phyloP scores from a whole-genome alignment of 768 basidiomycete species.

The Dioszegia aurantiaca region DNA sequence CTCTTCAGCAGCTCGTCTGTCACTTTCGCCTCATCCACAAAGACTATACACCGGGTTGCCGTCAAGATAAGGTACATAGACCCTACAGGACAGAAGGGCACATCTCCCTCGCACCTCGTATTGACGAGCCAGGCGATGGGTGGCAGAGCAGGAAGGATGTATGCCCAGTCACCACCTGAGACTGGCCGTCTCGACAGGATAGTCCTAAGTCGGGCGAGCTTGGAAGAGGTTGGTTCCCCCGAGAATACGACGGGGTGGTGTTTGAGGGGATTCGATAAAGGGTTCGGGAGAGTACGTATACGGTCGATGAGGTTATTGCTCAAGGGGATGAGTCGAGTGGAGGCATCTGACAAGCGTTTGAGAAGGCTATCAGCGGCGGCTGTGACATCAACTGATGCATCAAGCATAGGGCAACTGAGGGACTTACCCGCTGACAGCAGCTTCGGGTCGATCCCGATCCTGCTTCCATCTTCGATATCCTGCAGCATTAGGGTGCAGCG shows the following conservation, averaged over 20 bases:
- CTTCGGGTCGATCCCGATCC: conserved; percentile 47
- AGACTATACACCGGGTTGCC: conserved; percentile 61
- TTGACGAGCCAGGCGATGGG: conserved; percentile 83
- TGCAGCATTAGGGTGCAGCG: conserved; percentile 13
- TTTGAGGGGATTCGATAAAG: conserved; percentile 58
- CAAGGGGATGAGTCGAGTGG: conserved; percentile 33
- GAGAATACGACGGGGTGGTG: conserved; percentile 63
- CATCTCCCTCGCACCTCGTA: conserved; percentile 74
- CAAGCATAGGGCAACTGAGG: neutral
- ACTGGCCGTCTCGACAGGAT: conserved; percentile 17
- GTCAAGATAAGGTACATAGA: conserved; percentile 79
- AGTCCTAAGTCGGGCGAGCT: conserved; percentile 64
- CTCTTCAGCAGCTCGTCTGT: conserved; percentile 18
- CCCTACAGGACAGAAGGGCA: conserved; percentile 89
- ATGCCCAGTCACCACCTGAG: conserved; percentile 55
- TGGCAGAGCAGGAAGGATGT: conserved; percentile 59
- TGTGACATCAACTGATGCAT: neutral
- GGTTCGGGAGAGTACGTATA: conserved; percentile 56
- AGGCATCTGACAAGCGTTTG: conserved; percentile 12
- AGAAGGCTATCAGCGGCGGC: conserved; percentile 1
- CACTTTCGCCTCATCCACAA: conserved; percentile 61
- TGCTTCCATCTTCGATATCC: conserved; percentile 32
- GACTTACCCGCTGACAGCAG: conserved; percentile 32
- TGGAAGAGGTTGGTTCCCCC: conserved; percentile 61
- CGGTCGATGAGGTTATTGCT: conserved; percentile 41